Conservation (phyloP, 2,329 filamentous ascomycete genomes). For the Botrytis aclada region DNA sequence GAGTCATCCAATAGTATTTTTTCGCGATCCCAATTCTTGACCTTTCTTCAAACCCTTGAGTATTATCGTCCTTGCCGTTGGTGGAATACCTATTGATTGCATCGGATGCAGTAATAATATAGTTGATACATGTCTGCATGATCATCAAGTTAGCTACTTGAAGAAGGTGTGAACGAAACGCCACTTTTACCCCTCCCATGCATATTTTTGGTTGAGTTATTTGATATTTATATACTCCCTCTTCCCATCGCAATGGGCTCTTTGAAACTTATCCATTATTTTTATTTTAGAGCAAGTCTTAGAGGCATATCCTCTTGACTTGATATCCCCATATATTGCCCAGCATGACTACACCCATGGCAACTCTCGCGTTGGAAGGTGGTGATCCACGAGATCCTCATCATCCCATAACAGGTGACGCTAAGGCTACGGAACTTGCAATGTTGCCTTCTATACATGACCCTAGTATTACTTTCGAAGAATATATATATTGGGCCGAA, state of each 20-base stretch:
- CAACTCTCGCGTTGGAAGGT: conserved; percentile 30
- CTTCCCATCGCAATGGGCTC: not conserved
- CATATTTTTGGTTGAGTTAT: not conserved
- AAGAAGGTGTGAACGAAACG: not conserved
- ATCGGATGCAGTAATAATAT: not conserved
- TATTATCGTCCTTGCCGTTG: not conserved
- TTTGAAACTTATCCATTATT: not conserved
- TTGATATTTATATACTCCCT: not conserved
- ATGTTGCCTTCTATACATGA: conserved; percentile 31
- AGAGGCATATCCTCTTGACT: not conserved
- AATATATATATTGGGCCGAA: conserved; percentile 39
- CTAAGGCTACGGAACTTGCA: conserved; percentile 24
- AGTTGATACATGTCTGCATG: conserved; percentile 7
- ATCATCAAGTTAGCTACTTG: conserved; percentile 4
- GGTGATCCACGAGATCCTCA: conserved; percentile 29
- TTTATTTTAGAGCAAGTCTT: not conserved
- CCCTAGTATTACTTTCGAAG: conserved; percentile 37
- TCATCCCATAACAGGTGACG: conserved; percentile 17
- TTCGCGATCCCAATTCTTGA: not conserved
- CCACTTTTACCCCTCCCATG: not conserved
- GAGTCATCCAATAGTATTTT: not conserved
- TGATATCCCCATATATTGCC: conserved; percentile 4
- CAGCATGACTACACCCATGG: conserved; percentile 24
- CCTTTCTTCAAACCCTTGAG: not conserved
- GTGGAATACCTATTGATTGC: not conserved